A percentile compares a stretch with the other conserved stretches of the same genome.
phyloP scores from a whole-genome alignment of 164 flowering plant species.

The Vitis cinerea region DNA sequence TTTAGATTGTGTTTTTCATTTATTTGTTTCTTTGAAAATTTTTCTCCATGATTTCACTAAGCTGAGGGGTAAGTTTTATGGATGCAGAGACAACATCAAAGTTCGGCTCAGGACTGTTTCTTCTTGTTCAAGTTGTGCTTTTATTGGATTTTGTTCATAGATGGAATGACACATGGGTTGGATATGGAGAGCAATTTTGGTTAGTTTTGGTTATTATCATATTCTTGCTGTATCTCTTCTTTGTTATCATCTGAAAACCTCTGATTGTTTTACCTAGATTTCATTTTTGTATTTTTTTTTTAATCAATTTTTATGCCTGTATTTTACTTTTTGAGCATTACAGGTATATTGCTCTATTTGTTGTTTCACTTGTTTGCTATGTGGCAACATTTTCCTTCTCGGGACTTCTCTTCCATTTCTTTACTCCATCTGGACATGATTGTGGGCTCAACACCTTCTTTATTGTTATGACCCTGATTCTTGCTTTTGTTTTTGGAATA shows the following conservation, averaged over 20 bases:
- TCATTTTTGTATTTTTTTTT: background rate
- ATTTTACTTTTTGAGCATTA: constrained; percentile 9
- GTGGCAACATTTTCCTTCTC: constrained; percentile 71
- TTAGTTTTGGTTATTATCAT: constrained; percentile 28
- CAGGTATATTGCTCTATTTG: constrained; percentile 88
- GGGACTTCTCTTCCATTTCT: constrained; percentile 88
- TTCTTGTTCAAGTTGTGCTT: constrained; percentile 98
- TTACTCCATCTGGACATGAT: constrained; percentile 90
- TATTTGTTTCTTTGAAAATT: too few species aligned
- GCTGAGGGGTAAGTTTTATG: constrained; percentile 8
- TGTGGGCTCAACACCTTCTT: constrained; percentile 96
- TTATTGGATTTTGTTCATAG: constrained; percentile 93
- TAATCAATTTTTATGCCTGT: background rate
- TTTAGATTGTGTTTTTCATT: too few species aligned
- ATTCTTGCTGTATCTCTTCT: background rate
- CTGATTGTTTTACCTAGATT: background rate
- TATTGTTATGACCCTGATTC: constrained; percentile 70
- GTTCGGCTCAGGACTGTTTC: constrained; percentile 94
- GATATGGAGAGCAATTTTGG: constrained; percentile 97
- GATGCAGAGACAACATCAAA: constrained; percentile 82
- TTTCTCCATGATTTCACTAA: background rate
- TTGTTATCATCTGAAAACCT: background rate
- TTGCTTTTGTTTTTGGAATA: constrained; percentile 66
- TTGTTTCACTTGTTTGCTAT: constrained; percentile 83
- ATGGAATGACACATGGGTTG: constrained; percentile 98